Evolutionary conservation across 768 basidiomycete species (phyloP).

Genomic region (Pilatotrama ljubarskyi): DNA sequence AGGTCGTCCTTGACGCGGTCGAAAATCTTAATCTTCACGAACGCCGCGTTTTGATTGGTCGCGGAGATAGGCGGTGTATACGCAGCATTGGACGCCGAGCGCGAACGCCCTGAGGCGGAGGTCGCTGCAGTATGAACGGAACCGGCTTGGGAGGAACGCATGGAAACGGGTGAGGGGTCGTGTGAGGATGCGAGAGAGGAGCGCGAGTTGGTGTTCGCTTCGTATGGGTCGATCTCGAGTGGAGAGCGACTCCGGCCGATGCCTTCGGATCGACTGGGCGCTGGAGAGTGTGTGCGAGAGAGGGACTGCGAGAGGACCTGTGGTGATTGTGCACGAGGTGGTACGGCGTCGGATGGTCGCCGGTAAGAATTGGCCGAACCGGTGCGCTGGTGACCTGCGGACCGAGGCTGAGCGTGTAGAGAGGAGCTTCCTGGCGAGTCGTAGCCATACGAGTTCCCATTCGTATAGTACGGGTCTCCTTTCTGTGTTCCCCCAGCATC

Average conservation of each 20-base stretch:
- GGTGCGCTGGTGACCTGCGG: conserved; percentile 18
- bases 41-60: conserved; percentile 78
- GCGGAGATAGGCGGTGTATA: conserved; percentile 77
- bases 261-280: conserved; percentile 12
- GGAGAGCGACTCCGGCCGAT: conserved; percentile 23
- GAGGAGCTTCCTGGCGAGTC: conserved; percentile 14
- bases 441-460: conserved; percentile 21
- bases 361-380: conserved; percentile 22
- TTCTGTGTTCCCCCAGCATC: conserved; percentile 3
- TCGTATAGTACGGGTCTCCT: conserved; percentile 14
- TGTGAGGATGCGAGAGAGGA: conserved; percentile 31
- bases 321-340: conserved; percentile 14
- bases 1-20: conserved; percentile 91
- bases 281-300: conserved; percentile 25
- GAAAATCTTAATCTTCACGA: conserved; percentile 98
- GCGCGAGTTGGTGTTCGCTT: conserved; percentile 26
- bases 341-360: conserved; percentile 8
- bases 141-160: conserved; percentile 49
- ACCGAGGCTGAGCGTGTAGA: conserved; percentile 6
- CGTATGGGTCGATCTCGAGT: conserved; percentile 28
- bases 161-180: conserved; percentile 25
- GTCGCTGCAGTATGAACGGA: conserved; percentile 43
- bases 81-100: conserved; percentile 57
- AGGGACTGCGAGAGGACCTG: conserved; percentile 22
- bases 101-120: conserved; percentile 42